Base-by-base conservation (phyloP, 2,329 filamentous ascomycete species). In the Massarina eburnea region DNA sequence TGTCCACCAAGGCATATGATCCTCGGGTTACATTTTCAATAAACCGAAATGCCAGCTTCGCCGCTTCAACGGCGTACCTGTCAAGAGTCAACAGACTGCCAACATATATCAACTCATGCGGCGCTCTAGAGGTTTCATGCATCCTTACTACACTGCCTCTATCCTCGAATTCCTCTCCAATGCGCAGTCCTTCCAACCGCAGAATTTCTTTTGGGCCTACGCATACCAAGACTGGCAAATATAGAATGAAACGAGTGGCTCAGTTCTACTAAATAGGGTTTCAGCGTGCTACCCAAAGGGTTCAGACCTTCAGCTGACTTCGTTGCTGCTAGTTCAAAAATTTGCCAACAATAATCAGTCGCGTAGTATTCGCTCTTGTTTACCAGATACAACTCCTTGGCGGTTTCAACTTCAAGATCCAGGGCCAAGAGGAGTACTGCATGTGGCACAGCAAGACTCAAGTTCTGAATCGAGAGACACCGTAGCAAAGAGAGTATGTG, bases 51-150 rank as follows among this genome's bases (percentile, higher is more conserved):
- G 37, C 37, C 14, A 26, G 37, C 37, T 39, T 39, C n/a, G 24
- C 37, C 15, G 37, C 37, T 14, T 39, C 37, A 15, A 39, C 37
- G 7, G 37, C 37, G 20, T 61, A 44, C 64, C 70, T 60, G 41
- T 65, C 52, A 43, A 71, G 75, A 0, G 72, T 73, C 4, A 72
- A 20, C 5, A 63, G 8, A 19, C 56, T 37, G 2, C 71, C 73
- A 6, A 68, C n/a, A 5, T 71, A 43, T 12, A 74, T 48, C n/a
- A 73, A 73, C 50, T 75, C 74, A 47, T 76, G 73, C 17, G 62
- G 61, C 4, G 67, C 68, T 8, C 54, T 52, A 4, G 61, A 44
- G 21, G 36, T 46, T 3, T 18, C 39, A 37, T 46, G 22, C 15
- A 30, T 41, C 30, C 36, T 20, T 18, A 46, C 37, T 10, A 39